Evolutionary conservation across 768 basidiomycete genomes (phyloP), one percentile per base, ranked within the genome.

Genomic region (Suillus spraguei): DNA sequence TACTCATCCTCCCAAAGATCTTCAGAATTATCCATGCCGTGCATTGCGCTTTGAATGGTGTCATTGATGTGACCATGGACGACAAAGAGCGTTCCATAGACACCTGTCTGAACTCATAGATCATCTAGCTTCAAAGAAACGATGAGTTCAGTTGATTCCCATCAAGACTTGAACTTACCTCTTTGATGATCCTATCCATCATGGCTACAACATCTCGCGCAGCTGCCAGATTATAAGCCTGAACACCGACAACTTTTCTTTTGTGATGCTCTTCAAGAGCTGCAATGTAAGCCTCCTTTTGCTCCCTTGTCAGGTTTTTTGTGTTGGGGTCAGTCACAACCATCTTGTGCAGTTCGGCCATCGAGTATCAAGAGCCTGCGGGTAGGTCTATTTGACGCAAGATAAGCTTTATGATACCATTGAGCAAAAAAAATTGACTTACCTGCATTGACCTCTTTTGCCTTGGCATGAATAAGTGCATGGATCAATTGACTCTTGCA

Each of bases 391-490:
- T 10, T 38, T 49, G 22, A 28, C 2, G 5, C n/a, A 49, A 14
- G 44, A 22, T 49, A 28, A 24, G 24, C 24, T 24, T 24, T 14
- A 24, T 24, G 47, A 24, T 28, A 24, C 5, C 24, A 24, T 49
- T 49, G 24, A 49, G 24, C 28, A 11, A 13, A 46, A 49, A 49
- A 13, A 7, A 24, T 14, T 6, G 24, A 49, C 47, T 62, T 44
- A 62, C 61, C 52, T 8, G n/a, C 36, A 32, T 62, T 62, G 16
- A 62, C 28, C 58, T 59, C 58, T 32, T n/a, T 44, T 13, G 61
- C 61, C 50, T 62, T 62, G 20, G 53, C 54, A n/a, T 62, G 61
- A 49, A 49, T 11, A 16, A 49, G 47, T 6, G 47, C 24, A 5
- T 49, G 24, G 14, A 28, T 24, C 7, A 49, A 49, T 28, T 49